Conservation (phyloP, 768 basidiomycete species). For the Hemileccinum impolitum region DNA sequence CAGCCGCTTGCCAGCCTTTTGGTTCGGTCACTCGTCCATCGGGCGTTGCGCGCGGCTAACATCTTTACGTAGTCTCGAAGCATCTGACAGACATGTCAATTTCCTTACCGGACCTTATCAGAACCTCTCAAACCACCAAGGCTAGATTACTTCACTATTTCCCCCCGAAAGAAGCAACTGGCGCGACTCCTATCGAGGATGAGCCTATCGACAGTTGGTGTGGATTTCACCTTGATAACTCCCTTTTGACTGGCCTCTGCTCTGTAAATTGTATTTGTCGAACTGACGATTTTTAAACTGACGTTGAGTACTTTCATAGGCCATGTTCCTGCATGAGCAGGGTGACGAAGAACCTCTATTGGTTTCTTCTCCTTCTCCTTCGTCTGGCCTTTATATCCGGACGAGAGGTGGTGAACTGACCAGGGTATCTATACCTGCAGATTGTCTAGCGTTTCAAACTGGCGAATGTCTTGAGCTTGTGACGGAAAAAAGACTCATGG, state of each 20-base stretch:
- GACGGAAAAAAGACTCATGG: constrained; percentile 74
- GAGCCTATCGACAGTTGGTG: constrained; percentile 86
- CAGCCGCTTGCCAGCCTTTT: constrained; percentile 87
- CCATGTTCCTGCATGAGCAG: constrained; percentile 72
- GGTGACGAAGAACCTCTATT: constrained; percentile 39
- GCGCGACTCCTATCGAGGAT: constrained; percentile 42
- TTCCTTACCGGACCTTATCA: constrained; percentile 70
- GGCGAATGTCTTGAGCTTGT: constrained; percentile 93
- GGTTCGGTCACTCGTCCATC: constrained; percentile 42
- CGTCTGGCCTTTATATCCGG: constrained; percentile 88
- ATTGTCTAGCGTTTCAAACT: constrained; percentile 93
- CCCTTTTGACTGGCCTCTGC: constrained; percentile 87
- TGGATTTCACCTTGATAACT: constrained; percentile 94
- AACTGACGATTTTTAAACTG: not conserved
- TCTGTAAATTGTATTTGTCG: constrained; percentile 47
- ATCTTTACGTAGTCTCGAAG: constrained; percentile 47
- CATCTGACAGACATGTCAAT: constrained; percentile 60
- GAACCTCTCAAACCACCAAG: constrained; percentile 78
- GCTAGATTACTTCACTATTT: constrained; percentile 97
- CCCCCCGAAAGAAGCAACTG: constrained; percentile 52
- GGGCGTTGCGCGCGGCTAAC: constrained; percentile 1
- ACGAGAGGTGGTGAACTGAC: constrained; percentile 75
- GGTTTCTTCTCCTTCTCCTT: constrained; percentile 65
- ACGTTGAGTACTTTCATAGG: constrained; percentile 41
- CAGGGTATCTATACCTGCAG: constrained; percentile 81